Conservation (phyloP, 805 yeast genomes). For the Isabelozyma heimii region DNA sequence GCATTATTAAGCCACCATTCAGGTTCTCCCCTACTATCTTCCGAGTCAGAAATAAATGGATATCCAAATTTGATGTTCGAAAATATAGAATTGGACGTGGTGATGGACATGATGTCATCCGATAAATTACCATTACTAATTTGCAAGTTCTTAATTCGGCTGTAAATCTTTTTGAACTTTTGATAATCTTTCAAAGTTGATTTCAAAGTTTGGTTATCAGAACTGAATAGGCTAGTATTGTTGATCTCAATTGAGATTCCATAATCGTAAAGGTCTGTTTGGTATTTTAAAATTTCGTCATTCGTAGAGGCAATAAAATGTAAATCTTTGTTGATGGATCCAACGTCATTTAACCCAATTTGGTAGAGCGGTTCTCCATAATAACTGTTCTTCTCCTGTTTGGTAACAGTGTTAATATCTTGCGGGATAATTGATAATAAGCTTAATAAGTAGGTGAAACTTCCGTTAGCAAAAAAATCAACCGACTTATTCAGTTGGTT, state of each 20-base stretch:
- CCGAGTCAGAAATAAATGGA: constrained; percentile 1
- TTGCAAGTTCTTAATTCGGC: constrained; percentile 12
- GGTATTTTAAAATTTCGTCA: constrained; percentile 62
- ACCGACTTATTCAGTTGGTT: constrained; percentile 1
- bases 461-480: constrained; percentile 25
- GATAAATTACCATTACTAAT: constrained; percentile 11
- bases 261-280: constrained; percentile 48
- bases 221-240: constrained; percentile 6
- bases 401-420: constrained; percentile 36
- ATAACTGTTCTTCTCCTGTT: constrained; percentile 5
- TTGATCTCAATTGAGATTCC: constrained; percentile 25
- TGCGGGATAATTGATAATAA: constrained; percentile 63
- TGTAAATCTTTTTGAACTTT: constrained; percentile 32
- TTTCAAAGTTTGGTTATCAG: constrained; percentile 11
- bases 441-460: constrained; percentile 57
- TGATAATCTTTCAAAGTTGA: constrained; percentile 37
- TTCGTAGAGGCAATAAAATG: constrained; percentile 59
- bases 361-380: constrained; percentile 56
- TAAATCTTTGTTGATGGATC: background rate
- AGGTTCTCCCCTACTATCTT: constrained; percentile 20
- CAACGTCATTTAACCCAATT: constrained; percentile 56
- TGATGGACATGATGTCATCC: constrained; percentile 28
- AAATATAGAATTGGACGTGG: constrained; percentile 22
- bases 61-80: constrained; percentile 10
- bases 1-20: constrained; percentile 43